Base-by-base conservation (phyloP, 768 basidiomycete species). In the Cystoderma amianthinum region DNA sequence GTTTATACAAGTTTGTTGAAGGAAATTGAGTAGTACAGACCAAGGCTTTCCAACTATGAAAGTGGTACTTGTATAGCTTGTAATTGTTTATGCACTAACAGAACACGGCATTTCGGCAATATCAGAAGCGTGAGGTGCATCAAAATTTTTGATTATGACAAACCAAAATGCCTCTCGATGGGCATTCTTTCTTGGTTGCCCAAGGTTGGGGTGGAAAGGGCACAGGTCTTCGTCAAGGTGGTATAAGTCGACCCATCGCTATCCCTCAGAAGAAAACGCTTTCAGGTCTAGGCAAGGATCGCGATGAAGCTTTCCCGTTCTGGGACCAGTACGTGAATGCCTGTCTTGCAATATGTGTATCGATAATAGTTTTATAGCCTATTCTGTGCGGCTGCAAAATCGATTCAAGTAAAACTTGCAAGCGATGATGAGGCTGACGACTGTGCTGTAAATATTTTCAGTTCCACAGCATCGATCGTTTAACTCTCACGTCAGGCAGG, bases 221-320 rank as follows among this genome's bases (percentile, higher is more conserved):
- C 4, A 79, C 72, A 30, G 92, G 82, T 12, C 80, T 96, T n/a
- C 81, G 90, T 20, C 66, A 83, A 10, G 93, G 87, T 4, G 84
- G 89, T 38, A 80, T 93, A 28, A 69, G 68, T 15, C 72, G 78
- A 5, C 93, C 93, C 1, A 63, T 97, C 22, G 73, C 82, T 4
- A 76, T 92, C 30, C 72, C 83, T 1, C 85, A 86, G 57, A 96
- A 96, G 68, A 84, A 82, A 63, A 88, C 74, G 3, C 68, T 94
- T n/a, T 66, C 78, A 7, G 93, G 93, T 2, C 61, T 97, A 44
- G 93, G 93, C 42, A 93, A 91, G 58, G 90, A 97, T 59, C 76
- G 92, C 49, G 93, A 95, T 54, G 92, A 94, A 51, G 90, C 91
- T 0, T 92, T 93, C 57, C 92, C 93, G 38, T 97, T 97, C 74